These are phyloP conservation scores for Protea cynaroides DNA, from an alignment of 164 flowering plant genomes.

Conservation along the genomic window DNA sequence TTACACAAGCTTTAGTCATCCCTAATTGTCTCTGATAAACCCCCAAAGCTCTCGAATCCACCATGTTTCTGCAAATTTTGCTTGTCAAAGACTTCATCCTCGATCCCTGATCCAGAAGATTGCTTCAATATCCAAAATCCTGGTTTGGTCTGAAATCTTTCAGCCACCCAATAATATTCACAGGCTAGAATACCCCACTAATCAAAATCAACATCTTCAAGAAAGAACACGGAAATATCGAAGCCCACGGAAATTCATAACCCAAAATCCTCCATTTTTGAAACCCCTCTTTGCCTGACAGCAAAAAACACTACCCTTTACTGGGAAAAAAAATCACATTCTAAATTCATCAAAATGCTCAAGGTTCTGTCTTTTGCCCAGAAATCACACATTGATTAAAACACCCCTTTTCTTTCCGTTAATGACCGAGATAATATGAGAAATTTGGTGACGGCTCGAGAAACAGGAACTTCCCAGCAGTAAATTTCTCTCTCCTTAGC, in stretches of 20 bases:
- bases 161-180: neutral
- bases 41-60: no score
- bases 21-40: no score
- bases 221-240: neutral
- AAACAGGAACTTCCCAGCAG: no score
- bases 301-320: constrained; percentile 8
- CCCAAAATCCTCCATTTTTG: neutral
- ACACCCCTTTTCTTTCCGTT: no score
- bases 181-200: neutral
- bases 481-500: no score
- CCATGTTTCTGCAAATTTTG: no score
- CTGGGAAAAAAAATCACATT: constrained; percentile 16
- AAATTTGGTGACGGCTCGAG: no score
- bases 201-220: neutral
- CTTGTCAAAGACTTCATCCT: no score
- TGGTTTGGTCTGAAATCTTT: neutral
- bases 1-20: no score
- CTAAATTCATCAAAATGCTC: constrained; percentile 9
- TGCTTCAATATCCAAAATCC: neutral
- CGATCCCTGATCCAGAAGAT: no score
- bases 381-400: constrained; percentile 8
- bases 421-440: no score
- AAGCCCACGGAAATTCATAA: neutral
- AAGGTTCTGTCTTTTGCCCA: constrained; percentile 3
- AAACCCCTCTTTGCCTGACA: constrained; percentile 8